Evolutionary conservation across 2,329 filamentous ascomycete species (phyloP), one percentile per base, ranked within the genome.

Genomic region (Diplocarpon mali): DNA sequence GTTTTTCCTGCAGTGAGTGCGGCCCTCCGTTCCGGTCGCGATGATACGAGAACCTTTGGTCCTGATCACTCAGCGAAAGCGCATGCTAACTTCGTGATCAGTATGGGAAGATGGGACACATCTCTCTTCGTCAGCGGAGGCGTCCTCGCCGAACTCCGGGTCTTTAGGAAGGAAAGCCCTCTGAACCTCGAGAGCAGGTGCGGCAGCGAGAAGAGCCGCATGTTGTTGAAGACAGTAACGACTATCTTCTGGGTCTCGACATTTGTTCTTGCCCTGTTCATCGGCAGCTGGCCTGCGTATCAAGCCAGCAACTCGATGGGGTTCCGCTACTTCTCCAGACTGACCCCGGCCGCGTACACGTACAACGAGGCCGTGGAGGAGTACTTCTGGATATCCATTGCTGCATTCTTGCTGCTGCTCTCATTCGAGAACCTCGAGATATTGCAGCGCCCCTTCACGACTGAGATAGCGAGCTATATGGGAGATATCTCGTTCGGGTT

Each of bases 401-500:
- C 15, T 14, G 36, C 36, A 9, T 29, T 40, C 9, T 11, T 44
- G 4, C 42, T 44, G 3, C 42, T 44, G 8, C 17, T 44, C 6
- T 38, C 36, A 6, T 39, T 39, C 3, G 42, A 39, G 31, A 28
- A 44, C 29, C 31, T 44, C 29, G 42, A 44, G 16, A 11, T 20
- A 10, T 14, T 44, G 17, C 44, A 65, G 41, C 54, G 53, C 10
- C 67, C 67, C 32, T 69, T 74, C 53, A 67, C 69, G 44, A 64
- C 62, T 5, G 57, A 62, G 1, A 50, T 72, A 6, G 68, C 69
- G 15, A 71, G 72, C 50, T 77, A 76, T 54, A 67, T 72, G 24
- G 73, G 69, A 7, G 65, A 68, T 30, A 69, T 76, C 50, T 73
- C 70, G 45, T 77, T 71, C 48, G 69, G 72, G 3, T 63, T 77